phyloP scores from a whole-genome alignment of 23 red algal species.

The Chondrus crispus region DNA sequence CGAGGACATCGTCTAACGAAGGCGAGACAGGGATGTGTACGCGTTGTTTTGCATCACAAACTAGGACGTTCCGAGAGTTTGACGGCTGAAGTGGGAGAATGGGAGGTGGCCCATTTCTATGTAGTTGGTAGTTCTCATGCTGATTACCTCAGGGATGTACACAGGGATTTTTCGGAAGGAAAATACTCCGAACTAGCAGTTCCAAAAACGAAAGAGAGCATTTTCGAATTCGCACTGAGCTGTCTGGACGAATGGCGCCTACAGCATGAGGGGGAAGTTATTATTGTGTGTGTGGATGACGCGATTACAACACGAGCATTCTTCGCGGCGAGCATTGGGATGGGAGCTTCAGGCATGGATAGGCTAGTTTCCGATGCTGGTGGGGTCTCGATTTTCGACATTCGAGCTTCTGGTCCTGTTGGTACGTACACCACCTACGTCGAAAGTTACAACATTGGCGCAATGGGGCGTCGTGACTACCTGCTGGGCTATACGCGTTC shows the following conservation, averaged over 20 bases:
- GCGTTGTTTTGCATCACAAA: neutral
- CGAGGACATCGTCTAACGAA: neutral
- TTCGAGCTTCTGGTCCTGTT: neutral
- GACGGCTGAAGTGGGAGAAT: neutral
- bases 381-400: conserved; percentile 24
- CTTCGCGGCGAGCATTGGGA: conserved; percentile 19
- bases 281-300: neutral
- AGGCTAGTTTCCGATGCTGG: conserved; percentile 40
- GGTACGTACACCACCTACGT: neutral
- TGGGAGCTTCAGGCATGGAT: neutral
- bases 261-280: neutral
- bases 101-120: neutral
- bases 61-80: neutral
- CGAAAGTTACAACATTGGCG: conserved; percentile 36
- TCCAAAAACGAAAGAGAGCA: neutral
- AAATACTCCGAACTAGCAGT: neutral
- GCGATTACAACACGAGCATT: neutral
- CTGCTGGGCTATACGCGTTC: conserved; percentile 48
- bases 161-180: too few species aligned
- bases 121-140: too few species aligned
- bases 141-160: too few species aligned
- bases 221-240: neutral
- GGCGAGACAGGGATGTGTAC: neutral
- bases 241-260: neutral
- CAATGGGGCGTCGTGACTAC: neutral